Base-by-base conservation (phyloP, 305 asterid genomes). In the Fraxinus greggii region DNA sequence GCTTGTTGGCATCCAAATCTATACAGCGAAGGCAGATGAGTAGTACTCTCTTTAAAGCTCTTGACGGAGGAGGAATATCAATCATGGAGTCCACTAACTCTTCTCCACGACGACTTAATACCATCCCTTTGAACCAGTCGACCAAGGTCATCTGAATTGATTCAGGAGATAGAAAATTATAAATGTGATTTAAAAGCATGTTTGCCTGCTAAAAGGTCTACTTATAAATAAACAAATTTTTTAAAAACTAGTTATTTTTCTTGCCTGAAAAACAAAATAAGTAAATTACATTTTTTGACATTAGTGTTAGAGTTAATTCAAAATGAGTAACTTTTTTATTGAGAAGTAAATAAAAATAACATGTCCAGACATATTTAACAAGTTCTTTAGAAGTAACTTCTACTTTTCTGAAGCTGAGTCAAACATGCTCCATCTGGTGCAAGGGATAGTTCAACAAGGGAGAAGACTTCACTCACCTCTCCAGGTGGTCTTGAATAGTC, bases 41-140 rank as follows among this genome's bases (percentile, higher is more conserved):
- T 13, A 80, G 78, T 2, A 48, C 17, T 72, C 83, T 42, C 54
- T 80, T 80, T 40, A 80, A 31, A 19, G 78, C 17, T 45, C 83
- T 70, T n/a, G 76, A 13, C 19, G 78, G 75, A 42, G 83, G 83
- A 26, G 59, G 59, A 42, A 65, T 72, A 13, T 45, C 28, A 36
- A 80, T 31, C 70, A 13, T 69, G 9, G 78, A 59, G 51, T 80
- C 83, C 21, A 80, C 35, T 19, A 80, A 45, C 65, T 72, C 83
- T 31, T 80, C 83, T 72, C 65, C 69, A 48, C 75, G 69, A 38
- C 70, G 76, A 48, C 75, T 72, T 19, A 59, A 51, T 19, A 80
- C 78, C 83, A 80, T 80, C 32, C 67, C 75, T 72, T 70, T 80
- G 32, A 80, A 72, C 83, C 83, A 80, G 9, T 80, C 83, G 0